Conservation (phyloP, 202 grass and related monocot species). For the Eragrostis tef region DNA sequence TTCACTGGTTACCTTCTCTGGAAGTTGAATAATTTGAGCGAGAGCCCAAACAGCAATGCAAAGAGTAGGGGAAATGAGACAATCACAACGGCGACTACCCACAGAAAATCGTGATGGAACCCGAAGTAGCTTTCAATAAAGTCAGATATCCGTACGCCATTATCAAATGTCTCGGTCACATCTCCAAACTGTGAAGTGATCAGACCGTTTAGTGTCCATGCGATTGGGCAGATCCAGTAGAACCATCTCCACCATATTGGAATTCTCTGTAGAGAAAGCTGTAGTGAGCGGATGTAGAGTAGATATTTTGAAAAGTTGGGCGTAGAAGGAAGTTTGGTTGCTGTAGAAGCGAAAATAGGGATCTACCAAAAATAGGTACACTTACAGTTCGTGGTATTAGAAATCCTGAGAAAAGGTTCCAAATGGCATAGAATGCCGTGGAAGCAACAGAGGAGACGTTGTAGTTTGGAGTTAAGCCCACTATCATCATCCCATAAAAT, state of each 20-base stretch:
- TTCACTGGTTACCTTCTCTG: constrained; percentile 60
- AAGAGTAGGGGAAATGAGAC: constrained; percentile 56
- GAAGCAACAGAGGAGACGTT: constrained; percentile 61
- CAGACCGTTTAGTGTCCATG: constrained; percentile 80
- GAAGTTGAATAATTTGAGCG: constrained; percentile 71
- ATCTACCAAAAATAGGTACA: background rate
- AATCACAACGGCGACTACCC: constrained; percentile 53
- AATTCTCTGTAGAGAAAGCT: constrained; percentile 55
- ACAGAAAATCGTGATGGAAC: constrained; percentile 58
- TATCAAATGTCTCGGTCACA: constrained; percentile 30
- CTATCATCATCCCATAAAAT: constrained; percentile 79
- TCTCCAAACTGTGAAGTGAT: constrained; percentile 70
- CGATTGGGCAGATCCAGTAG: constrained; percentile 68
- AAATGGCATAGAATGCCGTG: constrained; percentile 68
- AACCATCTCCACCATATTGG: constrained; percentile 90
- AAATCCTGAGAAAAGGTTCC: constrained; percentile 80
- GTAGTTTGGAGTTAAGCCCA: constrained; percentile 73
- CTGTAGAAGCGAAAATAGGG: background rate
- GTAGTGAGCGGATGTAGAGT: background rate
- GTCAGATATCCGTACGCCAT: constrained; percentile 34
- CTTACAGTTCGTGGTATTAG: constrained; percentile 75
- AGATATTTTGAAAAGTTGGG: constrained; percentile 1
- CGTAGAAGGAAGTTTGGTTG: background rate
- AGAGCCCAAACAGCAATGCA: constrained; percentile 59
- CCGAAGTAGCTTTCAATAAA: constrained; percentile 68